Conservation (phyloP, 1,284 basidiomycete species). For the Xerocomus minutiporus region DNA sequence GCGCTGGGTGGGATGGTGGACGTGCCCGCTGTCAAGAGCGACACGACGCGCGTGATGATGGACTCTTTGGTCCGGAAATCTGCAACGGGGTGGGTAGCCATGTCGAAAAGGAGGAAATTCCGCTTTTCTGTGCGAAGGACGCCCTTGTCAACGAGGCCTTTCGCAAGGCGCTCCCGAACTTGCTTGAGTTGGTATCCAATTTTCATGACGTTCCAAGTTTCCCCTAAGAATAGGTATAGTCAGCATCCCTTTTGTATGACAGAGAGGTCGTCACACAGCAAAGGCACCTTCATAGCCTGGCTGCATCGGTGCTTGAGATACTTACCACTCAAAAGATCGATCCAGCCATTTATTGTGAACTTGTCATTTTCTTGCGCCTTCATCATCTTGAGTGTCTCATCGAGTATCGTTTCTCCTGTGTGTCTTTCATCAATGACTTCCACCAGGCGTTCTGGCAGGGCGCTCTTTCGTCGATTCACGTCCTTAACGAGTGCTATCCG, state of each 20-base stretch:
- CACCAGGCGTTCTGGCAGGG: constrained; percentile 79
- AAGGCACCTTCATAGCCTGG: neutral
- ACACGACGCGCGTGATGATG: constrained; percentile 71
- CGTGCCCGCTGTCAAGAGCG: constrained; percentile 79
- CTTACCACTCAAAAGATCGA: constrained; percentile 86
- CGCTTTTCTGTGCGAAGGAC: constrained; percentile 95
- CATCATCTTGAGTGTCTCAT: constrained; percentile 96
- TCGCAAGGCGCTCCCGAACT: constrained; percentile 93
- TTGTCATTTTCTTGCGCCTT: constrained; percentile 68
- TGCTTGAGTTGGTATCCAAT: constrained; percentile 97
- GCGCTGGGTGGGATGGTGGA: constrained; percentile 72
- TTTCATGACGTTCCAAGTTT: constrained; percentile 99
- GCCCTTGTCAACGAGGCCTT: constrained; percentile 95
- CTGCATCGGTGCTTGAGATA: neutral
- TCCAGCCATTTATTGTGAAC: constrained; percentile 89
- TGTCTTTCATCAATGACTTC: constrained; percentile 88
- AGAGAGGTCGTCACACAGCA: neutral
- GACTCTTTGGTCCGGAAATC: constrained; percentile 86
- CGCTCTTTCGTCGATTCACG: constrained; percentile 70
- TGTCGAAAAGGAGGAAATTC: constrained; percentile 96
- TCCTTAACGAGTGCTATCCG: constrained; percentile 87
- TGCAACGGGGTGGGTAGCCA: constrained; percentile 95
- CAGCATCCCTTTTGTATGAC: neutral
- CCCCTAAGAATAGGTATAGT: constrained; percentile 51
- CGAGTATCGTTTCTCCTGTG: constrained; percentile 92